Evolutionary conservation across 2,329 filamentous ascomycete species (phyloP).

Genomic region (Aspergillus pseudoterreus): DNA sequence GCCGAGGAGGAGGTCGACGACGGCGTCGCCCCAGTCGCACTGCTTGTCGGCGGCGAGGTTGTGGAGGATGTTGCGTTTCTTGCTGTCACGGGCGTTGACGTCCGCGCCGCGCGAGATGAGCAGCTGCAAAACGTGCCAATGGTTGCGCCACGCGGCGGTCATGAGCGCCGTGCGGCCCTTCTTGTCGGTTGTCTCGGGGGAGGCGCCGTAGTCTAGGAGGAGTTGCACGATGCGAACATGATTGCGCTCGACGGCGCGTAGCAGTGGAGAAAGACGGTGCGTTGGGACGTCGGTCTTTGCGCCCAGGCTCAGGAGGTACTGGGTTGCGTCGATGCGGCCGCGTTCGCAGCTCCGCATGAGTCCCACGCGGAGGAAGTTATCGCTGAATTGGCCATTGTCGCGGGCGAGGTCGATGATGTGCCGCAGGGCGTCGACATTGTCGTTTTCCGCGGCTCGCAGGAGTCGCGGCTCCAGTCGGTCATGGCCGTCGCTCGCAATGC

Average conservation of each 20-base stretch:
- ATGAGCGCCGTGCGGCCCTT: constrained; percentile 44
- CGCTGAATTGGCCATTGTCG: constrained; percentile 33
- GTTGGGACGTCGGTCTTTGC: constrained; percentile 34
- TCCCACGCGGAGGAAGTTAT: constrained; percentile 37
- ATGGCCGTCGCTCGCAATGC: constrained; percentile 31
- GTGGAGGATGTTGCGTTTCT: constrained; percentile 34
- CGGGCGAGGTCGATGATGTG: constrained; percentile 30
- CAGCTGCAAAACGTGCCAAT: constrained; percentile 36
- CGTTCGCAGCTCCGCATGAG: constrained; percentile 41
- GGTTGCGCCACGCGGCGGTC: constrained; percentile 44
- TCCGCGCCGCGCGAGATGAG: constrained; percentile 35
- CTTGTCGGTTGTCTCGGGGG: constrained; percentile 39
- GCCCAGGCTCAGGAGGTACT: constrained; percentile 35
- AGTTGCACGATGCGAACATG: constrained; percentile 44
- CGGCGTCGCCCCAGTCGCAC: constrained; percentile 47
- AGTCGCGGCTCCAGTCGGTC: constrained; percentile 41
- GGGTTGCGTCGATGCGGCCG: constrained; percentile 27
- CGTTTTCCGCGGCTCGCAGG: constrained; percentile 37
- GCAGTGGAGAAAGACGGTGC: constrained; percentile 31
- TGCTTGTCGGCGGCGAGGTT: constrained; percentile 45
- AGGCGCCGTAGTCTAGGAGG: constrained; percentile 35
- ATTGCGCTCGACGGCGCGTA: constrained; percentile 37
- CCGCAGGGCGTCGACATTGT: constrained; percentile 31
- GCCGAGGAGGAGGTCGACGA: constrained; percentile 39
- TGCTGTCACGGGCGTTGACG: constrained; percentile 31